phyloP scores from a whole-genome alignment of 108 stramenopile genomes.

The Nitzschia palea region DNA sequence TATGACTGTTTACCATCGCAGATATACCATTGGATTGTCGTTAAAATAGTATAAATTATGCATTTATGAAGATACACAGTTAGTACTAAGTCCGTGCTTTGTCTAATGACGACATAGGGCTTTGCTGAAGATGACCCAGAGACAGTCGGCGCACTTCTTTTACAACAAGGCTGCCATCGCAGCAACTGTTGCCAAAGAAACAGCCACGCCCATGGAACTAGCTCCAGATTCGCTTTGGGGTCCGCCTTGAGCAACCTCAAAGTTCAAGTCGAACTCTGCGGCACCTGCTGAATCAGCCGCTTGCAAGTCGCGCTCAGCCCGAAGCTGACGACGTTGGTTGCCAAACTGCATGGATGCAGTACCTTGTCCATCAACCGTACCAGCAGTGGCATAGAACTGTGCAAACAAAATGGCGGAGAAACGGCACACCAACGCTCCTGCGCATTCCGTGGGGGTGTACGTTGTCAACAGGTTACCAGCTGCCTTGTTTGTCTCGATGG shows the following conservation, averaged over 20 bases:
- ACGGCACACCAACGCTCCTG: background rate
- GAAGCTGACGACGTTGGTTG: background rate
- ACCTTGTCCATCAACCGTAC: slow-evolving; percentile 15
- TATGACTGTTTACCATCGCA: too few relatives aligned
- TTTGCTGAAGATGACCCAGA: too few relatives aligned
- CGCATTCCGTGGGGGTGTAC: background rate
- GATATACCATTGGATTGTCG: too few relatives aligned
- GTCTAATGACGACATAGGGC: too few relatives aligned
- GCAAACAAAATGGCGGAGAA: slow-evolving; percentile 22
- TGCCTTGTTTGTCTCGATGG: background rate
- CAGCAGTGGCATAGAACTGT: slow-evolving; percentile 4
- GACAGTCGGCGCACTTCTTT: too few relatives aligned
- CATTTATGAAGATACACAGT: too few relatives aligned
- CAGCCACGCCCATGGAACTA: too few relatives aligned
- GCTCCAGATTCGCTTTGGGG: background rate
- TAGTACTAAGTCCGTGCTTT: too few relatives aligned
- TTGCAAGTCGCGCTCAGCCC: background rate
- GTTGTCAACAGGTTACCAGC: slow-evolving; percentile 15
- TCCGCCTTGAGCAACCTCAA: background rate
- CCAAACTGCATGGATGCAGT: slow-evolving; percentile 21
- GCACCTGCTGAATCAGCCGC: background rate
- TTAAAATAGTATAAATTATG: too few relatives aligned
- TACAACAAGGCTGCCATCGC: too few relatives aligned
- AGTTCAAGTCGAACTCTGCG: background rate
- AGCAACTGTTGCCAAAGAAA: too few relatives aligned